phyloP scores from a whole-genome alignment of 169 alveolate genomes.

The Cryptosporidium ryanae region DNA sequence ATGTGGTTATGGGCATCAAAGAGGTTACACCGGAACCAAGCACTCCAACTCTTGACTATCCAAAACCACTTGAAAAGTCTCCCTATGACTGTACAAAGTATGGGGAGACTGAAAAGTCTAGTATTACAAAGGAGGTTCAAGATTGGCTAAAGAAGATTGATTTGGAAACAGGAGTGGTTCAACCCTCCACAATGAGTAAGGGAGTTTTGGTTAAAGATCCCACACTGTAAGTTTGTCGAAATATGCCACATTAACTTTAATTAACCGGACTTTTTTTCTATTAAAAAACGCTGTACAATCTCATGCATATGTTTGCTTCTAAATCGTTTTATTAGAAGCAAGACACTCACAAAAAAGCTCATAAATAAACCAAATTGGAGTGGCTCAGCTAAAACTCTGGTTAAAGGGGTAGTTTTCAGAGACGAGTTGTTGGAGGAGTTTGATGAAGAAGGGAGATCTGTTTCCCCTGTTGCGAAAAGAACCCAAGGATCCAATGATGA shows the following conservation, averaged over 20 bases:
- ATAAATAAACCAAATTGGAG: conserved; percentile 58
- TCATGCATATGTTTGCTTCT: neutral
- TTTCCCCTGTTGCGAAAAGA: neutral
- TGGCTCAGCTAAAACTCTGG: conserved; percentile 37
- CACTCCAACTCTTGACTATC: too few relatives aligned
- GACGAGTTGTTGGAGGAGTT: conserved; percentile 15
- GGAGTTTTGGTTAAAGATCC: neutral
- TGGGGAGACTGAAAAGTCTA: too few relatives aligned
- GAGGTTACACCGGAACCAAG: too few relatives aligned
- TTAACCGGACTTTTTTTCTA: neutral
- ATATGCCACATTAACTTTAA: neutral
- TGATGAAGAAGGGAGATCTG: conserved; percentile 60
- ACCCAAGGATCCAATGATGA: neutral
- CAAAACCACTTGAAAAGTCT: too few relatives aligned
- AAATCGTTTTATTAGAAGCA: neutral
- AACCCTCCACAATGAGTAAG: neutral
- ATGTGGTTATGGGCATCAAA: too few relatives aligned
- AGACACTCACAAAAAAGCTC: neutral
- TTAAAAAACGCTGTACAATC: too few relatives aligned
- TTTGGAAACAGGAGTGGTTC: conserved; percentile 24
- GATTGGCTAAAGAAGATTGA: neutral
- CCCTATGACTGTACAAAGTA: too few relatives aligned
- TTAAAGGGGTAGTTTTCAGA: conserved; percentile 1
- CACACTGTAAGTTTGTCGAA: conserved; percentile 25
- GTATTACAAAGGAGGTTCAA: too few relatives aligned